phyloP scores from a whole-genome alignment of 2,329 filamentous ascomycete genomes.

The Chrysosporium queenslandicum region DNA sequence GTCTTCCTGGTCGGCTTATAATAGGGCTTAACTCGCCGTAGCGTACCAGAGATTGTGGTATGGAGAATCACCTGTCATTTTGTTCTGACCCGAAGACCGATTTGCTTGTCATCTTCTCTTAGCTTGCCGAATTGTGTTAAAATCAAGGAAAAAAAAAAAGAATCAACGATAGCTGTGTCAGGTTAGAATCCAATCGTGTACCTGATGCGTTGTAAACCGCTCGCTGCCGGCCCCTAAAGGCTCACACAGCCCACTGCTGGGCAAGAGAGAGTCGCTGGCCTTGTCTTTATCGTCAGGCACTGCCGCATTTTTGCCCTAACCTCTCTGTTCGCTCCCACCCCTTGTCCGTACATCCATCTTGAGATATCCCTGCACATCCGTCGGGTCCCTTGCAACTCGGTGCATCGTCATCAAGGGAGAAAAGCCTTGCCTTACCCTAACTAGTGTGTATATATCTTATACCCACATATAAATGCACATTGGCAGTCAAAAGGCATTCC shows the following conservation, averaged over 20 bases:
- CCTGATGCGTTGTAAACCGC: constrained; percentile 9
- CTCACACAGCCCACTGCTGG: not conserved
- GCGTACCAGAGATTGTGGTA: constrained; percentile 8
- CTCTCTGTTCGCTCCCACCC: not conserved
- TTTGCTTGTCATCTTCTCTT: not conserved
- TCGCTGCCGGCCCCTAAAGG: constrained; percentile 2
- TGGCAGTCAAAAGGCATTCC: constrained; percentile 3
- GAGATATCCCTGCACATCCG: constrained; percentile 11
- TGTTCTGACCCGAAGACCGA: not conserved
- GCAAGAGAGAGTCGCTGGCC: not conserved
- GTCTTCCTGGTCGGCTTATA: constrained; percentile 4
- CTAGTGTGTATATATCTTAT: constrained; percentile 7
- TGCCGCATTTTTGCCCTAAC: constrained; percentile 6
- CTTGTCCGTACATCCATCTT: constrained; percentile 10
- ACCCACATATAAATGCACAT: constrained; percentile 10
- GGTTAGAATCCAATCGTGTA: not conserved
- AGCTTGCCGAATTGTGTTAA: not conserved
- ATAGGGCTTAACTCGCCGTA: constrained; percentile 12
- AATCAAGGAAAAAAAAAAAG: not conserved
- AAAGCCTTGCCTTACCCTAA: constrained; percentile 4
- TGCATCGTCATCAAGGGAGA: constrained; percentile 5
- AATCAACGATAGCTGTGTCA: not conserved
- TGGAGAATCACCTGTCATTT: constrained; percentile 7
- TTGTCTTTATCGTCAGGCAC: constrained; percentile 9
- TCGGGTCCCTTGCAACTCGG: constrained; percentile 11